phyloP scores from a whole-genome alignment of 2,329 filamentous ascomycete species.

The Clonostachys byssicola region DNA sequence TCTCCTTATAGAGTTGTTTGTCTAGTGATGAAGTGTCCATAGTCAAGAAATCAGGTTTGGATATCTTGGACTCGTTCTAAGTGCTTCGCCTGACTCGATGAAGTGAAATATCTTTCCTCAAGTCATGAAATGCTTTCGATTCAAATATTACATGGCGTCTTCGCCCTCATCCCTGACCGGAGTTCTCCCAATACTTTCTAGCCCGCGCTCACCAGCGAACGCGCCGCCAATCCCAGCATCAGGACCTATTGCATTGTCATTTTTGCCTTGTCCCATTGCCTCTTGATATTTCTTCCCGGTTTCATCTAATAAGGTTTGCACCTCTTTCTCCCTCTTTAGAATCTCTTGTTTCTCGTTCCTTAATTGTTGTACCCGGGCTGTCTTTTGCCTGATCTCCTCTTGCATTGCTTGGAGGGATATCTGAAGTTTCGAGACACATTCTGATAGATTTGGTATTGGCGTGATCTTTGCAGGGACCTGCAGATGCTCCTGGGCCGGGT shows the following conservation, averaged over 20 bases:
- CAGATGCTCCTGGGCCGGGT: constrained; percentile 29
- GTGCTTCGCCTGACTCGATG: no score
- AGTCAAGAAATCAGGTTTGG: no score
- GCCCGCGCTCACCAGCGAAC: constrained; percentile 21
- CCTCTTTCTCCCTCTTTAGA: constrained; percentile 66
- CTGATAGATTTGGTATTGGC: constrained; percentile 69
- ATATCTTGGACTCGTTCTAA: no score
- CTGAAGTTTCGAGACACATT: constrained; percentile 61
- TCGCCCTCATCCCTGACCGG: constrained; percentile 15
- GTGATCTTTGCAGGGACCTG: constrained; percentile 71
- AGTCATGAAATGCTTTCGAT: no score
- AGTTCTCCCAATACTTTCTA: constrained; percentile 27
- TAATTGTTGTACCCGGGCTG: constrained; percentile 61
- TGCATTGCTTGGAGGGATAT: constrained; percentile 61
- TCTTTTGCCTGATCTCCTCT: constrained; percentile 53
- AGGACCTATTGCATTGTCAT: constrained; percentile 6
- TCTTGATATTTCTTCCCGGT: constrained; percentile 63
- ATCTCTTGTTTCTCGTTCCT: constrained; percentile 67
- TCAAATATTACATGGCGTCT: background rate
- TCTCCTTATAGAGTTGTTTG: no score
- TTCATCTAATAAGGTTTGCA: constrained; percentile 77
- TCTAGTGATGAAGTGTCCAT: no score
- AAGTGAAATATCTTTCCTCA: no score
- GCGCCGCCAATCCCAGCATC: constrained; percentile 9
- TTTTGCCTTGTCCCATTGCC: constrained; percentile 26